Evolutionary conservation across 2,329 filamentous ascomycete genomes (phyloP), one percentile per base, ranked within the genome.

Genomic region (Peltaster fructicola): DNA sequence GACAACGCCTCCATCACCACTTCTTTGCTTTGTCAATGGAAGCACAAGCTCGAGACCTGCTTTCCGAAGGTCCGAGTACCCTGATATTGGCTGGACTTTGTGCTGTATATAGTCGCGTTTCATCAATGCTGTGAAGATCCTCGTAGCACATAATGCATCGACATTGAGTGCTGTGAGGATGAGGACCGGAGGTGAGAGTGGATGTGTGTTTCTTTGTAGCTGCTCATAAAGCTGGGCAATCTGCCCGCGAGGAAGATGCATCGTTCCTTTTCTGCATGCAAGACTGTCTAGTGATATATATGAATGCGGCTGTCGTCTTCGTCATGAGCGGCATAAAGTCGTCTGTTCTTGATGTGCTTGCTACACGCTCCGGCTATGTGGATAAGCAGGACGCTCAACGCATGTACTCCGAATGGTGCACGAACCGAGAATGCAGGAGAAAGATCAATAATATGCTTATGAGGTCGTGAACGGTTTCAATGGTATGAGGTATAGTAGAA

Each of bases 81-180:
- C 88, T 11, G 80, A 71, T 27, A 98, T 75, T 1, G 88, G 88
- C 44, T 93, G 80, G 44, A 95, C 92, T 54, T 93, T 95, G 58
- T 95, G 85, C 8, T 77, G 79, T 39, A 98, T 91, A 48, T 91
- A 95, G 59, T 98, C 88, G 61, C 85, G 77, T 55, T 91, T 93
- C 32, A 98, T 63, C n/a, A 98, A 65, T 24, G 76, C 68, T 3
- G 85, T 91, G 23, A 98, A 69, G 32, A 98, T 93, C 33, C 84
- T 81, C 50, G 82, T 91, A 34, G 84, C 88, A 53, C 85, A 95
- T 33, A 98, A 70, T 35, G 88, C 79, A 56, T 98, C 88, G 27
- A 88, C 82, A 46, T 93, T 85, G 47, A 95, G 77, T 17, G 85
- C 79, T 36, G 84, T 84, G 29, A 98, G 76, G 35, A 98, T 70